phyloP scores from a whole-genome alignment of 768 basidiomycete species.

The Filobasidium floriforme region DNA sequence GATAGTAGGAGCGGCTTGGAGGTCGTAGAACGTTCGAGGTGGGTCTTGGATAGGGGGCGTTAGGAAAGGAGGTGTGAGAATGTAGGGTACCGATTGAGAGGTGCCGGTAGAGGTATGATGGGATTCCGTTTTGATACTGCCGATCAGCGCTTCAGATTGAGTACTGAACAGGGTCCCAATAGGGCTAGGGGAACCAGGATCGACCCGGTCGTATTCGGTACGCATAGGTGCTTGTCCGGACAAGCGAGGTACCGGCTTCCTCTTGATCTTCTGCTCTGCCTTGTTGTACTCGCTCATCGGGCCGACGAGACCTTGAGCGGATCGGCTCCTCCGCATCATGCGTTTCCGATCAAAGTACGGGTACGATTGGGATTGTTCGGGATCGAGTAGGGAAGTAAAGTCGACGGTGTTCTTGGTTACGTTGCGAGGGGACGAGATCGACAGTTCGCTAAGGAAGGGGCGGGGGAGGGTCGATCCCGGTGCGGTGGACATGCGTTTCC shows the following conservation, averaged over 20 bases:
- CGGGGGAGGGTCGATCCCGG: conserved; percentile 7
- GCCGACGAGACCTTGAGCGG: neutral
- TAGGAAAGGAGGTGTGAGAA: neutral
- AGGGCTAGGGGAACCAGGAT: too few relatives aligned
- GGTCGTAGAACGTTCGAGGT: neutral
- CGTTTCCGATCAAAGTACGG: neutral
- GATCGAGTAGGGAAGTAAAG: neutral
- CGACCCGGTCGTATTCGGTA: neutral
- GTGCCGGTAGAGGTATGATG: neutral
- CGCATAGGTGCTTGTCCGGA: neutral
- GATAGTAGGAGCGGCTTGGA: neutral
- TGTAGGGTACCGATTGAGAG: neutral
- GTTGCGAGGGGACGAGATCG: neutral
- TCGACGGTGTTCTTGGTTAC: neutral
- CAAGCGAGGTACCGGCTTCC: neutral
- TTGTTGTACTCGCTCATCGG: neutral
- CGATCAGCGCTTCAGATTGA: too few relatives aligned
- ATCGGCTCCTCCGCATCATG: neutral
- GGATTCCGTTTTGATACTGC: too few relatives aligned
- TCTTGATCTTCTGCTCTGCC: conserved; percentile 2
- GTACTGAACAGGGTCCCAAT: too few relatives aligned
- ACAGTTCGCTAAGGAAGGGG: neutral
- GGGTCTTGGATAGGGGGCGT: neutral
- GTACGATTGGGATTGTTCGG: neutral
- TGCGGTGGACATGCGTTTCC: conserved; percentile 8